Evolutionary conservation across 768 basidiomycete species (phyloP).

Genomic region (Suillus paluster): DNA sequence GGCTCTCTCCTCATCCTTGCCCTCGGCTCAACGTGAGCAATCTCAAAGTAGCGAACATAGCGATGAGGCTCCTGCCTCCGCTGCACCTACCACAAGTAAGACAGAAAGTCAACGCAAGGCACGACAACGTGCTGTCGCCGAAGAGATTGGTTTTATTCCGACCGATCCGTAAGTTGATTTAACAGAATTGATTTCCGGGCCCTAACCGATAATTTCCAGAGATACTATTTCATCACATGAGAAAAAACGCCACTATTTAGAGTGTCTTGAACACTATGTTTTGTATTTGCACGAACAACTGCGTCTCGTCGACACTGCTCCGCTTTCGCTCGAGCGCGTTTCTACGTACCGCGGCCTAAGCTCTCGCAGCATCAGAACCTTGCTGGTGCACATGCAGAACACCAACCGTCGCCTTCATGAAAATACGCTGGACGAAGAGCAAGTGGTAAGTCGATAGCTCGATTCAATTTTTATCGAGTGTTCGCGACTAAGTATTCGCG

Average conservation of each 20-base stretch:
- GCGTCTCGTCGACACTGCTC: slow-evolving; percentile 49
- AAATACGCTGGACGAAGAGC: slow-evolving; percentile 57
- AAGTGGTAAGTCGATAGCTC: slow-evolving; percentile 43
- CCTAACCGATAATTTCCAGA: slow-evolving; percentile 33
- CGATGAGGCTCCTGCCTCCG: neutral
- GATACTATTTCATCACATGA: slow-evolving; percentile 81
- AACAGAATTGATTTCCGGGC: neutral
- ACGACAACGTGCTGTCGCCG: slow-evolving; percentile 59
- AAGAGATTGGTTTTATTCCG: slow-evolving; percentile 57
- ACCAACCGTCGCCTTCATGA: slow-evolving; percentile 53
- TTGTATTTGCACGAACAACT: slow-evolving; percentile 67
- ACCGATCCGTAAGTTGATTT: slow-evolving; percentile 60
- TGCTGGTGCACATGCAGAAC: slow-evolving; percentile 74
- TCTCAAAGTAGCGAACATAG: neutral
- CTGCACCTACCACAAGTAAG: slow-evolving; percentile 25
- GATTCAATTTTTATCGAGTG: neutral
- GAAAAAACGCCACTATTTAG: slow-evolving; percentile 75
- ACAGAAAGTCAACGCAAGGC: slow-evolving; percentile 59
- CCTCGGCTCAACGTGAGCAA: neutral
- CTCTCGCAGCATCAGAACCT: slow-evolving; percentile 68
- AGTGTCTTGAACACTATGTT: slow-evolving; percentile 75
- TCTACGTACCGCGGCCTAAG: slow-evolving; percentile 56
- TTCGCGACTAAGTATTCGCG: neutral
- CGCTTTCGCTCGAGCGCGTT: slow-evolving; percentile 54
- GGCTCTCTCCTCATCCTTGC: neutral